Evolutionary conservation across 106 monocot genomes (phyloP).

Genomic region (Iris macrosiphon): DNA sequence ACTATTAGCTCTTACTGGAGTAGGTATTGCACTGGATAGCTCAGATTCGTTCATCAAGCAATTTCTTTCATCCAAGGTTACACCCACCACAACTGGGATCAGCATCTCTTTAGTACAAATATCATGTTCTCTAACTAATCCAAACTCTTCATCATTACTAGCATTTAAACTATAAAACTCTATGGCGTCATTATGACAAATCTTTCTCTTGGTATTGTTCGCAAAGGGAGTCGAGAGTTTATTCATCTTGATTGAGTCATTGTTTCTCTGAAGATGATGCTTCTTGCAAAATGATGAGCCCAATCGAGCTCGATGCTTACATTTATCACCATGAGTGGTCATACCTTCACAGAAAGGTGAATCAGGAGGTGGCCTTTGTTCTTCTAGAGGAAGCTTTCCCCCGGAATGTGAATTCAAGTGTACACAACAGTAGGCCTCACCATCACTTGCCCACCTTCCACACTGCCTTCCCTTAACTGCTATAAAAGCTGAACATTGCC

Average conservation of each 20-base stretch:
- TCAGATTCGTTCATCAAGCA: constrained; percentile 43
- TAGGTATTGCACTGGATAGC: constrained; percentile 26
- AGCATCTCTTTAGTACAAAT: constrained; percentile 23
- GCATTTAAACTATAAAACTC: constrained; percentile 20
- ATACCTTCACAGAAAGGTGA: constrained; percentile 72
- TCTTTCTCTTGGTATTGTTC: constrained; percentile 22
- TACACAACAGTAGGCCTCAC: constrained; percentile 82
- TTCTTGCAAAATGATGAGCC: constrained; percentile 90
- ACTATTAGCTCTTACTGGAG: constrained; percentile 5
- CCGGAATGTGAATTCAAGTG: constrained; percentile 44
- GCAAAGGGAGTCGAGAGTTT: constrained; percentile 10
- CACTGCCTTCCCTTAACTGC: constrained; percentile 84
- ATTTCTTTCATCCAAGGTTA: constrained; percentile 50
- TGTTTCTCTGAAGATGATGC: constrained; percentile 32
- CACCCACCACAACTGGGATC: constrained; percentile 21
- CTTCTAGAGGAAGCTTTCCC: constrained; percentile 23
- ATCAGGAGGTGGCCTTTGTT: constrained; percentile 34
- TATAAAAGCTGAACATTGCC: constrained; percentile 72
- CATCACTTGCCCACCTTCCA: constrained; percentile 96
- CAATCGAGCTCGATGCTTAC: constrained; percentile 82
- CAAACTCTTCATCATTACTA: constrained; percentile 9
- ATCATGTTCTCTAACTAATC: constrained; percentile 10
- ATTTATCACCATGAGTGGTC: constrained; percentile 79
- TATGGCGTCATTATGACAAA: constrained; percentile 7
- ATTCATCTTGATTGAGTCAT: constrained; percentile 8